Base-by-base conservation (phyloP, 2,329 filamentous ascomycete species). In the Xylaria sp. region DNA sequence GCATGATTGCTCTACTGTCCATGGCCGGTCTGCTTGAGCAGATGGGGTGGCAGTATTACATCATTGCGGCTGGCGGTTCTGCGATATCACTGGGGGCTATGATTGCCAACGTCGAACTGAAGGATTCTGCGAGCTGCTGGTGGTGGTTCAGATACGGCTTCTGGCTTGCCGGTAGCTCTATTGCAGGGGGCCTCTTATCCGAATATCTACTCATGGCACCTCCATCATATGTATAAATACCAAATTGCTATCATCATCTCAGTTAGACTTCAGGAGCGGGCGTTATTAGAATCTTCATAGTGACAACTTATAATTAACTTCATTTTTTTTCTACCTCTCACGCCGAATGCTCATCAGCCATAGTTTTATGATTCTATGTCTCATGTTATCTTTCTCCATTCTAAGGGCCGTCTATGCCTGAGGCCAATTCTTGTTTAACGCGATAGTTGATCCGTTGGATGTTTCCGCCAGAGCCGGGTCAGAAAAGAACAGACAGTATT, bases 71-170 rank as follows among this genome's bases (percentile, higher is more conserved):
- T 2, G 75, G 75, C 1, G 76, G 76, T 1, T 77, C 71, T 9
- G 63, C 72, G 5, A 37, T 73, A 1, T 77, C 75, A 8, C 63
- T 77, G 0, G 75, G 75, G 1, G 69, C 69, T 18, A 78, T 78
- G 76, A 74, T 78, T 35, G 66, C 71, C 6, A 72, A 71, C 12
- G 77, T 79, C 16, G 69, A 78, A 47, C 60, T 79, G 21, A 72
- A 74, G 48, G 72, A 75, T 53, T 71, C 73, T 4, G 71, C 71
- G 1, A 78, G 75, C 63, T 78, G 77, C 60, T 78, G 77, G 77
- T 75, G 71, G 74, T 79, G 77, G 77, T 79, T 79, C 50, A 60
- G 71, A 57, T 70, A 76, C 12, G 77, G 77, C 16, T 79, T 78
- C 57, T 79, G 77, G 77, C 51, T 74, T 32, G 71, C 76, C 2